Evolutionary conservation across 2,329 filamentous ascomycete species (phyloP), one percentile per base, ranked within the genome.

Genomic region (Cercospora nicotianae): DNA sequence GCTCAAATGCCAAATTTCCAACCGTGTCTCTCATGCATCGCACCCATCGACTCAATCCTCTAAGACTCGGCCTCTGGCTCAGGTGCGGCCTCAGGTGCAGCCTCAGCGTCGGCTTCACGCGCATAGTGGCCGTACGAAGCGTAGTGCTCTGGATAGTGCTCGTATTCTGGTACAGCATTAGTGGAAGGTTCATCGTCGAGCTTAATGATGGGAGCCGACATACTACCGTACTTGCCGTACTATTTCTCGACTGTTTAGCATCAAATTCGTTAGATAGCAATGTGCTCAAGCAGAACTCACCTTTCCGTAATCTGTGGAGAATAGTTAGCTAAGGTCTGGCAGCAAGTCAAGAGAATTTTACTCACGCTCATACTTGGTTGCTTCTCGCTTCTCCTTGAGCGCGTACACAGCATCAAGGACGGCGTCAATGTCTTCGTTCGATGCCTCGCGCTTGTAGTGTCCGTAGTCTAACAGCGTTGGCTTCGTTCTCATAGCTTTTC

Each of bases 401-500:
- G 61, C 45, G 16, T 28, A 53, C 12, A 63, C 61, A 26, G 61
- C 61, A 23, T 63, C 61, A 5, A 63, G 28, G 20, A 63, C 23
- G 10, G 42, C 45, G 10, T 66, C 64, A 20, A 60, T 23, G 13
- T 61, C 57, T 16, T 51, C 65, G 18, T 55, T 53, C 16, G 58
- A 16, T 13, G 58, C 58, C 9, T 67, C 65, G 8, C 66, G 61
- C 42, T 64, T 64, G 33, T 67, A 67, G 16, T 26, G 13, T n/a
- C 39, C 59, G 30, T 68, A 39, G 36, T 13, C 36, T 39, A 5
- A 39, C 36, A 39, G 36, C 13, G 36, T 39, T 39, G 36, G 36
- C 36, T 39, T 39, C 6, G 16, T 13, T 39, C 16, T 39, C 36
- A n/a, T n/a, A 16, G 36, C 36, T 39, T 39, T 39, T 39, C 16